Base-by-base conservation (phyloP, 2,329 filamentous ascomycete species). In the Diaporthe humulicola region DNA sequence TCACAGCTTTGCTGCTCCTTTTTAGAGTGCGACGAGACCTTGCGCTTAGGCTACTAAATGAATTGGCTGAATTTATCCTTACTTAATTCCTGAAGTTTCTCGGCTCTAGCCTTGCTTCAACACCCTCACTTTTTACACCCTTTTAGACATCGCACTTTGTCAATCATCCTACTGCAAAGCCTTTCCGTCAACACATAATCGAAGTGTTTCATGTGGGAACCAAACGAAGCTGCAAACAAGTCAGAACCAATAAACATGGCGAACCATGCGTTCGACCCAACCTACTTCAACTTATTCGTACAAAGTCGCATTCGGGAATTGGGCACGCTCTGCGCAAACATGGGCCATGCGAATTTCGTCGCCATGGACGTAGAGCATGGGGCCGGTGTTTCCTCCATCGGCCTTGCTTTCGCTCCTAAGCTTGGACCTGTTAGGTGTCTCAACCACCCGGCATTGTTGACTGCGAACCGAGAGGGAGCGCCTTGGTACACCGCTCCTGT, bases 301-400 rank as follows among this genome's bases (percentile, higher is more conserved):
- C 12, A 8, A n/a, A 42, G 15, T 10, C 58, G 58, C 25, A 42
- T 61, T 25, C n/a, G 14, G n/a, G 14, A 40, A 10, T 12, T 61
- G 19, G 22, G 9, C 4, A 28, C 57, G 7, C 36, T 61, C 2
- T n/a, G 57, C 36, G 36, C 10, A 28, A 15, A 42, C 7, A 25
- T 61, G 36, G 38, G n/a, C 36, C 57, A 42, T 42, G 57, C n/a
- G 9, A 28, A 17, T 19, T 61, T 61, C 36, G 9, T 61, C n/a
- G 57, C 57, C n/a, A 61, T 61, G n/a, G 57, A 61, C n/a, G 42
- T 36, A 25, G 57, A 61, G 36, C 57, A 61, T 28, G 36, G n/a
- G n/a, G 3, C 9, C 0, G 28, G 9, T 5, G 12, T 61, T 17
- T 61, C 57, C 36, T 61, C 57, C 1, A 61, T 61, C n/a, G 57